These are phyloP conservation scores for Podaxis pistillaris DNA, from an alignment of 768 basidiomycete genomes.

Conservation along the genomic window DNA sequence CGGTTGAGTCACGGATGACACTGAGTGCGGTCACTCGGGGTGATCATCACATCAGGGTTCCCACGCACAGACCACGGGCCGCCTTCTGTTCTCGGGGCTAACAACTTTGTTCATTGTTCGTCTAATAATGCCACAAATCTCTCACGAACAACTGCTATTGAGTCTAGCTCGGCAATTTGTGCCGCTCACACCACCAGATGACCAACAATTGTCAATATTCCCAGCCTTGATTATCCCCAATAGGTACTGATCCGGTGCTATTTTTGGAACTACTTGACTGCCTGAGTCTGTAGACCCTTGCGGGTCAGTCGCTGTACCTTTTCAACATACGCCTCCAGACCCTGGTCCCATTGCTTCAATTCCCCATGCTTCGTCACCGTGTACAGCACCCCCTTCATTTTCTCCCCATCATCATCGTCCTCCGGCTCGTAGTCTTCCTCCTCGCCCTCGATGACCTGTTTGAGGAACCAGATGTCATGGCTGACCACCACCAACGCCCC, in stretches of 20 bases:
- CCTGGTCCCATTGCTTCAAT: constrained; percentile 29
- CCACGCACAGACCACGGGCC: constrained; percentile 40
- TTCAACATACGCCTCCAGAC: constrained; percentile 31
- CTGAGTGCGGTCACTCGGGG: constrained; percentile 29
- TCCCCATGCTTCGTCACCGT: constrained; percentile 31
- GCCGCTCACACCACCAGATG: no score
- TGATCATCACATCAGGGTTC: constrained; percentile 30
- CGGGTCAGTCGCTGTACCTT: constrained; percentile 12
- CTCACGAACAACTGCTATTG: no score
- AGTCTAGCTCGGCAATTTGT: no score
- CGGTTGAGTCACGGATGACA: constrained; percentile 32
- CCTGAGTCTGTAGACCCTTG: constrained; percentile 1
- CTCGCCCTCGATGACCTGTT: constrained; percentile 30
- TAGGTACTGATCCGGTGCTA: constrained; percentile 3
- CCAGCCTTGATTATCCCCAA: no score
- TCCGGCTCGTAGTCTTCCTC: constrained; percentile 17
- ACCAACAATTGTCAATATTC: no score
- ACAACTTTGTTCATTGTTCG: not conserved
- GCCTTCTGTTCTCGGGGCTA: not conserved
- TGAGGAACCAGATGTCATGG: constrained; percentile 50
- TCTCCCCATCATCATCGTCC: constrained; percentile 20
- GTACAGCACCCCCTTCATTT: constrained; percentile 25
- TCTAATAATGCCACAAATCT: not conserved
- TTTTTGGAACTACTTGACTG: not conserved
- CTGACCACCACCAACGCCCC: constrained; percentile 65